Evolutionary conservation across 108 stramenopile genomes (phyloP).

Genomic region (Schizochytrium sp.): DNA sequence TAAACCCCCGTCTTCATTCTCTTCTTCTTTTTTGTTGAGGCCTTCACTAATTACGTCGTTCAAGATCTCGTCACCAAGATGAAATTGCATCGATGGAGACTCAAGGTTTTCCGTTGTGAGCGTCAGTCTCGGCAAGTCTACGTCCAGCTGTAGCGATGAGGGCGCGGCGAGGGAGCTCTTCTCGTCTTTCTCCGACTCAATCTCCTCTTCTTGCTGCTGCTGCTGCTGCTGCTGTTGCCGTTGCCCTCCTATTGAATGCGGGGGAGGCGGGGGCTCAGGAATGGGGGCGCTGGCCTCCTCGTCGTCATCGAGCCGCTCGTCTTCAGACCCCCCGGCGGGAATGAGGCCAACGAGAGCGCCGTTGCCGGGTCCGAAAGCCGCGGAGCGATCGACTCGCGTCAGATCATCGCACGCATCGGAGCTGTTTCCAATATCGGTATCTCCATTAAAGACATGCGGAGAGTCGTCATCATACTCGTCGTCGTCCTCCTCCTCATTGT

Average conservation of each 20-base stretch:
- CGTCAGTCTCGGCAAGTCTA: background rate
- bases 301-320: background rate
- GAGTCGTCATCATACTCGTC: background rate
- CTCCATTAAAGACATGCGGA: too few species aligned
- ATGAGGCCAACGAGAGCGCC: too few species aligned
- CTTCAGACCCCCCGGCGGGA: background rate
- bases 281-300: background rate
- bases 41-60: background rate
- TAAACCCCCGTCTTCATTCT: background rate
- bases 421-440: too few species aligned
- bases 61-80: background rate
- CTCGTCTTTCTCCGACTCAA: too few species aligned
- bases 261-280: too few species aligned
- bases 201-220: too few species aligned
- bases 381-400: too few species aligned
- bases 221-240: too few species aligned
- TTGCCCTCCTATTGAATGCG: too few species aligned
- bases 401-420: too few species aligned
- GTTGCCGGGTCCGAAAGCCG: too few species aligned
- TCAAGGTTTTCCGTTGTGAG: background rate
- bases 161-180: too few species aligned
- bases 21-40: background rate
- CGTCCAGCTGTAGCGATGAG: background rate
- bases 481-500: background rate
- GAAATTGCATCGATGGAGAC: background rate